These are phyloP conservation scores for Epichloe brachyelytri DNA, from an alignment of 2,329 filamentous ascomycete species.

Conservation along the genomic window DNA sequence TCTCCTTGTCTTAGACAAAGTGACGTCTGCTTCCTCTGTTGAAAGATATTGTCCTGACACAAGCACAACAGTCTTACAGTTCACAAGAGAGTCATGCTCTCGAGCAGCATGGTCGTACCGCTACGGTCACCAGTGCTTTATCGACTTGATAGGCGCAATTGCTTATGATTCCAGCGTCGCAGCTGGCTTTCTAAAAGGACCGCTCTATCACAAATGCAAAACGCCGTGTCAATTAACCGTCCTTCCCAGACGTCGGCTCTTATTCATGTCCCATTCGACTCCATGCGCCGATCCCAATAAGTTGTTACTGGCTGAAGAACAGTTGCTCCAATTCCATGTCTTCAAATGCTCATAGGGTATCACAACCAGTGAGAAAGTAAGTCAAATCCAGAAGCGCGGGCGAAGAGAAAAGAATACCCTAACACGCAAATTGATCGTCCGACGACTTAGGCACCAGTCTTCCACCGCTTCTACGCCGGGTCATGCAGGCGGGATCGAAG, in stretches of 20 bases:
- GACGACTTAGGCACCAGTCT: neutral
- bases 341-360: neutral
- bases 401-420: neutral
- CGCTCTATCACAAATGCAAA: neutral
- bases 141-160: neutral
- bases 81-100: too few relatives aligned
- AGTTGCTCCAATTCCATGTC: neutral
- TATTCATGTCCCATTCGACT: neutral
- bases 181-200: neutral
- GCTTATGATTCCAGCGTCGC: neutral
- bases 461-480: neutral
- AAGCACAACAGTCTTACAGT: too few relatives aligned
- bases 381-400: neutral
- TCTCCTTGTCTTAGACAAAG: too few relatives aligned
- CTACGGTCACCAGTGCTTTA: neutral
- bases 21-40: too few relatives aligned
- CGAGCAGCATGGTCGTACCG: too few relatives aligned
- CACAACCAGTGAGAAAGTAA: neutral
- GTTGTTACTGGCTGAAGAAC: neutral
- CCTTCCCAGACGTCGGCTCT: neutral
- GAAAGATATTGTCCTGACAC: too few relatives aligned
- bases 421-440: neutral
- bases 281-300: neutral
- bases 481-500: neutral
- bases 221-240: neutral